Evolutionary conservation across 2,329 filamentous ascomycete species (phyloP), one percentile per base, ranked within the genome.

Genomic region (Torrubiella hemipterigena): DNA sequence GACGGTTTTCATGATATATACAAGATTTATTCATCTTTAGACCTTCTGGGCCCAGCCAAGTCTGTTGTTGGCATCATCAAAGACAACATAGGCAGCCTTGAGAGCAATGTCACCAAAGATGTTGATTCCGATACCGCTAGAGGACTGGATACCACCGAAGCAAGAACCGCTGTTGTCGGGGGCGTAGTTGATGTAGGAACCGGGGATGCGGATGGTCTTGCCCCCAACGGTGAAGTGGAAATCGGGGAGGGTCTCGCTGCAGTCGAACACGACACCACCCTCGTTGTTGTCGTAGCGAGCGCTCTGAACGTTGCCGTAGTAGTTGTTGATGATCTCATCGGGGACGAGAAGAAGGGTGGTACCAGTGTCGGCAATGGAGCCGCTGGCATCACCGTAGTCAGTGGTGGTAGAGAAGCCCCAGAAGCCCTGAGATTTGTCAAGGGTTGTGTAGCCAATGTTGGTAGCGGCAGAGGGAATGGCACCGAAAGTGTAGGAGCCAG

Each of bases 71-170:
- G 63, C 66, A 26, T 54, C 61, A 42, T 73, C 66, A 45, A 73
- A 73, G 12, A 63, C 68, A 22, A 74, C 66, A 40, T 71, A 73
- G 39, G 72, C 66, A 26, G 67, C 65, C 55, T 74, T 73, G 51
- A 75, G 70, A 38, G 74, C 67, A 42, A 74, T 63, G 40, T 74
- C 70, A 15, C 71, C 71, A 46, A 69, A 74, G 45, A 84, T 78
- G 52, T 77, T 71, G 14, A 65, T 59, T 2, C 40, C 41, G 13
- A 44, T 25, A 6, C 35, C 31, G 2, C 42, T 39, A 30, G 69
- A 75, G 14, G 68, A 61, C 56, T 83, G 78, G 8, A 83, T 58
- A 41, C 77, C 77, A 38, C 77, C 78, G 40, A 77, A 79, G 58
- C 79, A 84, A 32, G 62, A 69, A 18, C 61, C 59, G 25, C 57